phyloP scores from a whole-genome alignment of 257 asterid species.

The Gardenia jasminoides region DNA sequence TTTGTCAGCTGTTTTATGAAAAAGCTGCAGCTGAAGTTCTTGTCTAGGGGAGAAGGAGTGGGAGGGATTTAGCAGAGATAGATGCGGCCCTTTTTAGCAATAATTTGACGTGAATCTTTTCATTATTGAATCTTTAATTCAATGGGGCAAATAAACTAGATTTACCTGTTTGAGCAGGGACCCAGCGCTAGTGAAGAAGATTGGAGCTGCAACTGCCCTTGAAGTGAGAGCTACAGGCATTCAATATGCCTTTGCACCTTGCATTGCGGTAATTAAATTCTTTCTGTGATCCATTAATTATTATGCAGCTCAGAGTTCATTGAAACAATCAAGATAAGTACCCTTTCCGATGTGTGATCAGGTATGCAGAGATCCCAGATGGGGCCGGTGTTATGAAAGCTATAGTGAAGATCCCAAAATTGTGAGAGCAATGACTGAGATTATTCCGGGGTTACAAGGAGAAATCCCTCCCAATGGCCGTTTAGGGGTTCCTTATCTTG shows the following conservation, averaged over 20 bases:
- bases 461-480: slow-evolving; percentile 43
- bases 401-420: slow-evolving; percentile 63
- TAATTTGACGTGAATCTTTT: too few relatives aligned
- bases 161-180: too few relatives aligned
- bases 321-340: neutral
- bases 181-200: slow-evolving; percentile 17
- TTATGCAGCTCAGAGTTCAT: neutral
- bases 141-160: too few relatives aligned
- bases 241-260: slow-evolving; percentile 62
- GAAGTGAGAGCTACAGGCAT: slow-evolving; percentile 75
- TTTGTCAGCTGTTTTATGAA: too few relatives aligned
- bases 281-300: neutral
- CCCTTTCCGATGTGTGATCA: slow-evolving; percentile 10
- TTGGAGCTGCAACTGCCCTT: slow-evolving; percentile 75
- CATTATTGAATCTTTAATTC: too few relatives aligned
- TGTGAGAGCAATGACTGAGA: slow-evolving; percentile 68
- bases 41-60: too few relatives aligned
- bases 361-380: slow-evolving; percentile 89
- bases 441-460: slow-evolving; percentile 77
- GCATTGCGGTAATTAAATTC: slow-evolving; percentile 53
- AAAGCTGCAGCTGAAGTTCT: too few relatives aligned
- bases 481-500: slow-evolving; percentile 64
- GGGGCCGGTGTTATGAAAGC: slow-evolving; percentile 90
- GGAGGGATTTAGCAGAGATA: too few relatives aligned
- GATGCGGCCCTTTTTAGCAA: too few relatives aligned